These are phyloP conservation scores for Bassia scoparia DNA, from an alignment of 148 eudicot species.

Conservation along the genomic window DNA sequence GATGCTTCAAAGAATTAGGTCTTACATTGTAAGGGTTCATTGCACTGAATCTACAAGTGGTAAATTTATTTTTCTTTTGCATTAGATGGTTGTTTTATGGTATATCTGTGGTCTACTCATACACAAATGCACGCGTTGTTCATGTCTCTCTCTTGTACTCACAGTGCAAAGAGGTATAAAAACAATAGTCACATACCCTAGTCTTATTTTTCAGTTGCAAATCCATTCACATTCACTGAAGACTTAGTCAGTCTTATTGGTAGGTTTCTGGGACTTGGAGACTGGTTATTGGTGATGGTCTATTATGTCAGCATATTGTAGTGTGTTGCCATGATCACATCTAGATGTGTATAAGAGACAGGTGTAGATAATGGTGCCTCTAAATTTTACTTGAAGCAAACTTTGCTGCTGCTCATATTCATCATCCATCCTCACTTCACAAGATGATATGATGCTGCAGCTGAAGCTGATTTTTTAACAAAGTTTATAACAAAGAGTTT, in stretches of 20 bases:
- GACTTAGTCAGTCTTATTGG: not conserved
- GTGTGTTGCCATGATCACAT: not conserved
- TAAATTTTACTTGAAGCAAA: not conserved
- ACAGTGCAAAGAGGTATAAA: not conserved
- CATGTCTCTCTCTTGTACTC: not conserved
- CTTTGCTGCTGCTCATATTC: not conserved
- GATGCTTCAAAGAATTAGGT: constrained; percentile 99
- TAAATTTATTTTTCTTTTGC: constrained; percentile 18
- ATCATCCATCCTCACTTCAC: not conserved
- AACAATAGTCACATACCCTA: not conserved
- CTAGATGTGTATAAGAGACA: too few species aligned
- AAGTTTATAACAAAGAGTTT: too few species aligned
- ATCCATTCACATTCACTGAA: not conserved
- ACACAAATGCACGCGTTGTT: too few species aligned
- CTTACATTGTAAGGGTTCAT: constrained; percentile 87
- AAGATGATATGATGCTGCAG: too few species aligned
- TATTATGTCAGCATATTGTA: not conserved
- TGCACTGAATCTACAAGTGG: constrained; percentile 27
- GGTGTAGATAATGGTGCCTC: not conserved
- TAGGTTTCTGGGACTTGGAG: not conserved
- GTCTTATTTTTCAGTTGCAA: not conserved
- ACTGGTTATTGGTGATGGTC: not conserved
- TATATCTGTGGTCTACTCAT: not conserved
- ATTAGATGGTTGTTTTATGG: constrained; percentile 1
- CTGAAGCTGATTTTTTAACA: too few species aligned